Conservation (phyloP, 23 red algal genomes). For the Gracilaria domingensis region DNA sequence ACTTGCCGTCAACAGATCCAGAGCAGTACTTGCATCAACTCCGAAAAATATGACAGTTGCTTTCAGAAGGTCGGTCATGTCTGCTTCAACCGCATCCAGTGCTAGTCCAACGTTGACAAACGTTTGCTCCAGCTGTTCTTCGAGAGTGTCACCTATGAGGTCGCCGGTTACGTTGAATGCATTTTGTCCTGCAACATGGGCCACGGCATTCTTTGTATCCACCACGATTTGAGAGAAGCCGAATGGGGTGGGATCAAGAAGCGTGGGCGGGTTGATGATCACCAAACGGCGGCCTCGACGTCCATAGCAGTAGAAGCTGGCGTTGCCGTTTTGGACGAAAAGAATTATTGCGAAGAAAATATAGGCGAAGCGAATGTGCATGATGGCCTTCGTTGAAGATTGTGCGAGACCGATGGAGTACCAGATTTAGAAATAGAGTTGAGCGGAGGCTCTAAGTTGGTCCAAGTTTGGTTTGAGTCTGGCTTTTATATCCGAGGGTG, state of each 20-base stretch:
- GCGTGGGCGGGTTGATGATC: slow-evolving; percentile 61
- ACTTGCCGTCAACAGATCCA: neutral
- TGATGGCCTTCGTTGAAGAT: neutral
- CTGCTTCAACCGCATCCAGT: slow-evolving; percentile 34
- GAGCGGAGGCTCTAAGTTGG: too few species aligned
- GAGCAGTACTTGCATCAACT: slow-evolving; percentile 5
- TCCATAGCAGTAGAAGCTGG: neutral
- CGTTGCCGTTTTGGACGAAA: neutral
- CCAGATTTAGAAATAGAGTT: too few species aligned
- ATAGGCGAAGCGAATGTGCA: slow-evolving; percentile 11
- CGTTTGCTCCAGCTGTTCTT: slow-evolving; percentile 24
- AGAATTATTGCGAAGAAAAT: neutral
- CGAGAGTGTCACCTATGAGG: slow-evolving; percentile 20
- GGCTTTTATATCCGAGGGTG: too few species aligned
- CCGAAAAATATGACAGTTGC: slow-evolving; percentile 10
- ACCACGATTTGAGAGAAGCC: slow-evolving; percentile 51
- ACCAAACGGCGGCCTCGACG: slow-evolving; percentile 21
- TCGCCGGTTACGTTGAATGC: slow-evolving; percentile 11
- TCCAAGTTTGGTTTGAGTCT: too few species aligned
- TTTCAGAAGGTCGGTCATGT: slow-evolving; percentile 20
- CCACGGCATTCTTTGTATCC: slow-evolving; percentile 48
- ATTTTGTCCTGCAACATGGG: slow-evolving; percentile 42
- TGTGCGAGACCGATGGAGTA: too few species aligned
- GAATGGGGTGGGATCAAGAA: slow-evolving; percentile 56
- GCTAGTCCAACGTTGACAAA: slow-evolving; percentile 1